Evolutionary conservation across 1,284 basidiomycete species (phyloP).

Genomic region (Pascua sp.): DNA sequence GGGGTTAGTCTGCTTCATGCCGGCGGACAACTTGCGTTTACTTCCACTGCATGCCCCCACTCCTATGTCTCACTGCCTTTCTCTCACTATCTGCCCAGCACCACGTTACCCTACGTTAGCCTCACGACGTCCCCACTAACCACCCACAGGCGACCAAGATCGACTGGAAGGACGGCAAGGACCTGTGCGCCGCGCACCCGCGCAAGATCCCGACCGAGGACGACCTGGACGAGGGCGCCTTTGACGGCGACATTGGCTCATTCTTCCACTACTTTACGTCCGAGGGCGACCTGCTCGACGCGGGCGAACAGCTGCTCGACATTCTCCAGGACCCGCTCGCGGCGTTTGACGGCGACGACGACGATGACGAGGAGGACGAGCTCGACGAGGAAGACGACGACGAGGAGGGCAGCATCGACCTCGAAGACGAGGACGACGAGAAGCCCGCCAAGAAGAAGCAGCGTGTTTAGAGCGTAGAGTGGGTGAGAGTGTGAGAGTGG

Average conservation of each 20-base stretch:
- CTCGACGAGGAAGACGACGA: slow-evolving; percentile 34
- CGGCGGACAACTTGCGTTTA: too few species aligned
- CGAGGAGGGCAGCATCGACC: slow-evolving; percentile 42
- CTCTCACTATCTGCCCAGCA: background rate
- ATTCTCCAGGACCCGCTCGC: slow-evolving; percentile 40
- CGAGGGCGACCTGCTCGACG: slow-evolving; percentile 30
- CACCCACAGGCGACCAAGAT: slow-evolving; percentile 28
- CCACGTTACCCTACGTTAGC: background rate
- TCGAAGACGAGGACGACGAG: slow-evolving; percentile 41
- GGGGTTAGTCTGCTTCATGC: too few species aligned
- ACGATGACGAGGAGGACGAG: slow-evolving; percentile 37
- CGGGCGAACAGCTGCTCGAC: slow-evolving; percentile 22
- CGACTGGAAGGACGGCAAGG: slow-evolving; percentile 53
- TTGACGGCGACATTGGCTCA: slow-evolving; percentile 50
- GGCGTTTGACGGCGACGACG: slow-evolving; percentile 37
- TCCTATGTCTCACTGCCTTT: background rate
- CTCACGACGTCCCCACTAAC: background rate
- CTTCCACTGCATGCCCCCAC: too few species aligned
- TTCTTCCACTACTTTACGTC: slow-evolving; percentile 54
- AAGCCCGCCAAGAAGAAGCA: slow-evolving; percentile 37
- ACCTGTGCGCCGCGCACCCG: slow-evolving; percentile 50
- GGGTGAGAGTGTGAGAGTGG: too few species aligned
- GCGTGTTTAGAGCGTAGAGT: background rate
- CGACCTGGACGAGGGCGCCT: slow-evolving; percentile 22
- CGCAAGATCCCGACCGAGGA: slow-evolving; percentile 26